These are phyloP conservation scores for Aspergillus panamensis DNA, from an alignment of 495 filamentous ascomycete genomes.

Conservation along the genomic window DNA sequence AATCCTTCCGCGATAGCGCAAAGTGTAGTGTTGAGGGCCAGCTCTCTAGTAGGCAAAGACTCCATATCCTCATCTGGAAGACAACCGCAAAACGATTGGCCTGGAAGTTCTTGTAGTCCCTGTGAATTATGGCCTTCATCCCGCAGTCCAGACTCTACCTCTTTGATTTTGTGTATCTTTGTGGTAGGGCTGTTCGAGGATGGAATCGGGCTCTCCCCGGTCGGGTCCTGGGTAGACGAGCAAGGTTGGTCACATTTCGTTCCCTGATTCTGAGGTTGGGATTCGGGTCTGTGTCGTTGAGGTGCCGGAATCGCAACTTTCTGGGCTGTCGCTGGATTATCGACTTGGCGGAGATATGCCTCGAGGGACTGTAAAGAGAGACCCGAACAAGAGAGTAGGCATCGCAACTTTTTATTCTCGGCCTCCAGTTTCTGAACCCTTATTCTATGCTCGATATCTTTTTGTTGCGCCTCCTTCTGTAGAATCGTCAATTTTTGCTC, in stretches of 20 bases:
- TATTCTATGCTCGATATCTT: slow-evolving; percentile 38
- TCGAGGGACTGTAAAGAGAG: slow-evolving; percentile 27
- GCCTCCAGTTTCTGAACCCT: slow-evolving; percentile 36
- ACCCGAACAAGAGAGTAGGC: slow-evolving; percentile 29
- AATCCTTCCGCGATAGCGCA: slow-evolving; percentile 42
- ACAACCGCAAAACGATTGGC: slow-evolving; percentile 33
- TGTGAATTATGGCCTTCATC: not conserved
- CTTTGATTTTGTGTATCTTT: not conserved
- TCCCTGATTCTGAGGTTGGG: not conserved
- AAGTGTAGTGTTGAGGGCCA: slow-evolving; percentile 40
- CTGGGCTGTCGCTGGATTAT: slow-evolving; percentile 18
- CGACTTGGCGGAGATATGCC: slow-evolving; percentile 28
- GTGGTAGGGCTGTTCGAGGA: not conserved
- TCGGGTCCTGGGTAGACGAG: not conserved
- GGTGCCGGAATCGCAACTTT: slow-evolving; percentile 44
- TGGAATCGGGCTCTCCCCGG: not conserved
- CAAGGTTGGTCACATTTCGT: not conserved
- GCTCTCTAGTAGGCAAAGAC: slow-evolving; percentile 23
- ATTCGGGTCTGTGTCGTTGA: slow-evolving; percentile 9
- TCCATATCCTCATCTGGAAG: slow-evolving; percentile 12
- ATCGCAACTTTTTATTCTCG: slow-evolving; percentile 36
- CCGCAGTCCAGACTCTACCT: not conserved
- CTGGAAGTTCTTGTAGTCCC: not conserved
- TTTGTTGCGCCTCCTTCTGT: slow-evolving; percentile 42
- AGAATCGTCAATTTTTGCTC: slow-evolving; percentile 60